Conservation (phyloP, 2,329 filamentous ascomycete species). For the Byssochlamys sp. region DNA sequence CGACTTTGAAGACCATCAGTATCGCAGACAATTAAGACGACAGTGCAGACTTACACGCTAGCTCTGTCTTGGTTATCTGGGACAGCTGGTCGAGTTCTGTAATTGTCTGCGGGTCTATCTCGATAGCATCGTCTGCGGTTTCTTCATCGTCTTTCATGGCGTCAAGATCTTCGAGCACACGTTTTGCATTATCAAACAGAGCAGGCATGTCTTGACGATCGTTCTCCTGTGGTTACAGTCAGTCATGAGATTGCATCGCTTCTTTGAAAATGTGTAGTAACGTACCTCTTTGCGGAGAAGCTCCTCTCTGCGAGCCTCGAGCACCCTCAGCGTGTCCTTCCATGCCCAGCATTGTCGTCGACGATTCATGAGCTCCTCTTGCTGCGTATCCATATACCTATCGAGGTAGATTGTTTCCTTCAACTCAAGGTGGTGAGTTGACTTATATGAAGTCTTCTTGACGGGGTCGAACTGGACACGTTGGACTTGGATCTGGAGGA, state of each 20-base stretch:
- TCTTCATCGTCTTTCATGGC: conserved; percentile 25
- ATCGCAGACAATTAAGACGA: not conserved
- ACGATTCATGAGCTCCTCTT: conserved; percentile 52
- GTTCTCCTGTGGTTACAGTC: conserved; percentile 9
- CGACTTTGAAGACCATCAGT: conserved; percentile 11
- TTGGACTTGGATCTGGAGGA: conserved; percentile 83
- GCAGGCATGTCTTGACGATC: conserved; percentile 21
- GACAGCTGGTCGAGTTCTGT: conserved; percentile 38
- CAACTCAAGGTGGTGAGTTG: conserved; percentile 67
- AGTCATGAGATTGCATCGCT: conserved; percentile 12
- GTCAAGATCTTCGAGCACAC: conserved; percentile 36
- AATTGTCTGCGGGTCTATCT: conserved; percentile 34
- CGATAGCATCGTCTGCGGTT: conserved; percentile 29
- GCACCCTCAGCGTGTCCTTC: conserved; percentile 51
- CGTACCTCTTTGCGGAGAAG: conserved; percentile 30
- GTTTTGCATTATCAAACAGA: conserved; percentile 26
- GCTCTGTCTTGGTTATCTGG: conserved; percentile 36
- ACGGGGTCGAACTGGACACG: conserved; percentile 63
- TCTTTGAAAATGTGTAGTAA: conserved; percentile 1
- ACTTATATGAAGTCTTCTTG: conserved; percentile 55
- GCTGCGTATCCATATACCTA: conserved; percentile 62
- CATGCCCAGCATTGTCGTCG: conserved; percentile 66
- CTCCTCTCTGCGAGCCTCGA: conserved; percentile 42
- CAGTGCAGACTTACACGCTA: conserved; percentile 29
- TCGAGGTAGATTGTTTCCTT: conserved; percentile 76